Evolutionary conservation across 768 basidiomycete genomes (phyloP).

Genomic region (Russula abietina): DNA sequence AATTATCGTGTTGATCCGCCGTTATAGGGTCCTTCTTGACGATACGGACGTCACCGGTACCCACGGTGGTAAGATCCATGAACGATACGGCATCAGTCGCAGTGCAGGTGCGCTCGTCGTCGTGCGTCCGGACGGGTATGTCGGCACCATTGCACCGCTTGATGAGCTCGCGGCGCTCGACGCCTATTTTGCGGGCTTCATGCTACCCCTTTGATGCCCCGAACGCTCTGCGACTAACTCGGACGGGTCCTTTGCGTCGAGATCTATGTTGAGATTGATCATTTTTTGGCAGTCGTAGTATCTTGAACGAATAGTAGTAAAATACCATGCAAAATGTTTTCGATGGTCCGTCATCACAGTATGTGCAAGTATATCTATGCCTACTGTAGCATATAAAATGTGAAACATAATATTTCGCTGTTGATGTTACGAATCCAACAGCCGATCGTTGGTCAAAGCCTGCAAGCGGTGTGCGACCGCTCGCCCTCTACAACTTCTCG

Average conservation of each 20-base stretch:
- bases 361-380: too few species aligned
- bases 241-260: not conserved
- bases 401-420: too few species aligned
- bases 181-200: conserved; percentile 46
- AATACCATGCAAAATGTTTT: too few species aligned
- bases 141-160: conserved; percentile 51
- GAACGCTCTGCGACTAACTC: too few species aligned
- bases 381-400: too few species aligned
- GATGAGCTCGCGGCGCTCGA: conserved; percentile 36
- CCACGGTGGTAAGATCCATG: conserved; percentile 51
- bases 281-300: not conserved
- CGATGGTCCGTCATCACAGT: too few species aligned
- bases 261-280: not conserved
- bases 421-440: too few species aligned
- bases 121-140: conserved; percentile 61
- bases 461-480: too few species aligned
- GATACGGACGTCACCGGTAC: conserved; percentile 42
- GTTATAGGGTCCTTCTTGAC: conserved; percentile 52
- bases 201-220: conserved; percentile 21
- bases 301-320: not conserved
- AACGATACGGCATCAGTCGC: conserved; percentile 46
- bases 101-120: conserved; percentile 44
- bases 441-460: too few species aligned
- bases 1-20: not conserved
- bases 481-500: too few species aligned